Evolutionary conservation across 768 basidiomycete species (phyloP).

Genomic region (Infundibulicybe gibba): DNA sequence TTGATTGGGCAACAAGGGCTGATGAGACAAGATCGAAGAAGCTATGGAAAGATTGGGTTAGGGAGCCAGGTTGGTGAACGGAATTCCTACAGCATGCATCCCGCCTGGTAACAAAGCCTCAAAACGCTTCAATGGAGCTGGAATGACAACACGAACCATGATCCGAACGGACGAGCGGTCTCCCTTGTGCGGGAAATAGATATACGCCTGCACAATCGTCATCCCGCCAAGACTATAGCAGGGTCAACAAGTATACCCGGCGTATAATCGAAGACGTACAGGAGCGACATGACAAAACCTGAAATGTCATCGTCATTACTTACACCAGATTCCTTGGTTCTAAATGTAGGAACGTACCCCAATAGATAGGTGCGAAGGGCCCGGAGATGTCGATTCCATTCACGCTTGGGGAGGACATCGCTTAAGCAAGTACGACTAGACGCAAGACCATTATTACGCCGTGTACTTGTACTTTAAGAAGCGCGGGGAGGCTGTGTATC

Average conservation of each 20-base stretch:
- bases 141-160: constrained; percentile 17
- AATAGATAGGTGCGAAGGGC: constrained; percentile 27
- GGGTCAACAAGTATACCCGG: neutral
- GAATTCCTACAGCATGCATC: constrained; percentile 20
- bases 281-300: constrained; percentile 25
- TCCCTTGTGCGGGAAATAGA: constrained; percentile 29
- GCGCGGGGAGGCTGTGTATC: too few species aligned
- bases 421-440: too few species aligned
- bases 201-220: constrained; percentile 35
- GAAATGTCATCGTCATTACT: neutral
- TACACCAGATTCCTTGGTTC: neutral
- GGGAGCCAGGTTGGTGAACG: neutral
- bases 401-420: neutral
- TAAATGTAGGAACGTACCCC: constrained; percentile 16
- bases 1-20: constrained; percentile 35
- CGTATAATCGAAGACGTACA: constrained; percentile 11
- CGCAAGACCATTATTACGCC: too few species aligned
- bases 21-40: constrained; percentile 35
- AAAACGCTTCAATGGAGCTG: neutral
- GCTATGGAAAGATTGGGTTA: constrained; percentile 8
- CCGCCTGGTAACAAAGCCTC: constrained; percentile 11
- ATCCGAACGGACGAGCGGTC: constrained; percentile 24
- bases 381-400: constrained; percentile 17
- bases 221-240: constrained; percentile 32
- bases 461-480: too few species aligned